phyloP scores from a whole-genome alignment of 495 filamentous ascomycete species.

The Podospora australis region DNA sequence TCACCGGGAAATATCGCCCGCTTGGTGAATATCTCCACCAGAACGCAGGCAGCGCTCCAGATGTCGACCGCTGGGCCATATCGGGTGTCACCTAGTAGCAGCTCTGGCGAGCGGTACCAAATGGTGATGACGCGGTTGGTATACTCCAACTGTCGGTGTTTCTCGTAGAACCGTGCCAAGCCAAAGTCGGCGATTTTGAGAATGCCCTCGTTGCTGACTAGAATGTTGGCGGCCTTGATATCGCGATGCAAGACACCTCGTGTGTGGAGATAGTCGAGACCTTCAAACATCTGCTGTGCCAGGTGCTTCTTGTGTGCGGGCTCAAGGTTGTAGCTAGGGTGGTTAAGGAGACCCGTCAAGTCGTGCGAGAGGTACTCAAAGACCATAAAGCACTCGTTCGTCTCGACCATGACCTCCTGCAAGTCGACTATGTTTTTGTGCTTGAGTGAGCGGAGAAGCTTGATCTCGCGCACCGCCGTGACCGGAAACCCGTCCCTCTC shows the following conservation, averaged over 20 bases:
- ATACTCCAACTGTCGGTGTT: slow-evolving; percentile 88
- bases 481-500: slow-evolving; percentile 97
- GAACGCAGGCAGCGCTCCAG: slow-evolving; percentile 95
- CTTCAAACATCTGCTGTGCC: slow-evolving; percentile 88
- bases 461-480: slow-evolving; percentile 94
- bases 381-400: slow-evolving; percentile 99
- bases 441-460: slow-evolving; percentile 87
- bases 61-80: slow-evolving; percentile 95
- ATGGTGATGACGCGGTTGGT: slow-evolving; percentile 98
- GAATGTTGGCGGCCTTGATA: slow-evolving; percentile 90
- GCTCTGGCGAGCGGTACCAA: slow-evolving; percentile 93
- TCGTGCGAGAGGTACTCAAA: slow-evolving; percentile 99
- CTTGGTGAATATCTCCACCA: slow-evolving; percentile 93
- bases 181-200: slow-evolving; percentile 97
- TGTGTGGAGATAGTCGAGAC: slow-evolving; percentile 88
- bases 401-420: slow-evolving; percentile 95
- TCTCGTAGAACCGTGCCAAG: slow-evolving; percentile 93
- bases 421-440: slow-evolving; percentile 84
- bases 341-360: slow-evolving; percentile 65
- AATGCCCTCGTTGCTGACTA: slow-evolving; percentile 80
- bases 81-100: slow-evolving; percentile 87
- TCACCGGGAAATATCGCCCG: slow-evolving; percentile 95
- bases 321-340: slow-evolving; percentile 85
- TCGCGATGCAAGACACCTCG: slow-evolving; percentile 92
- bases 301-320: slow-evolving; percentile 88